A percentile compares a stretch with the other conserved stretches of the same genome.
These are phyloP conservation scores for Musa beccarii DNA, from an alignment of 176 grass and related monocot genomes.

Conservation along the genomic window DNA sequence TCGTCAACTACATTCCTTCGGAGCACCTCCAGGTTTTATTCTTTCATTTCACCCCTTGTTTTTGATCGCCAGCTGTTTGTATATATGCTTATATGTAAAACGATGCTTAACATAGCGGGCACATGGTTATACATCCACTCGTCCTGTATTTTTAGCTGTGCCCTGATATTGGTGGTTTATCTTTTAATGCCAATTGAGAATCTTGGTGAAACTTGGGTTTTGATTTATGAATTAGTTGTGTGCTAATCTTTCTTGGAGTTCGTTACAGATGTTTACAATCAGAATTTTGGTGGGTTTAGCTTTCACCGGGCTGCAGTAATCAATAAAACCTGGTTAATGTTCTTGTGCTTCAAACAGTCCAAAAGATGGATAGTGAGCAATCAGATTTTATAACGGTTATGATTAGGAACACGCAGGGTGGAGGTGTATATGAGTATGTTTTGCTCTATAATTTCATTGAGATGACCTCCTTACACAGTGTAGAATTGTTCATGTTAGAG, in stretches of 20 bases:
- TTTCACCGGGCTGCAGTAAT: not conserved
- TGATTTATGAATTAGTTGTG: not conserved
- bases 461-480: too few species aligned
- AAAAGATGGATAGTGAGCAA: not conserved
- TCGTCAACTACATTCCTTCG: conserved; percentile 67
- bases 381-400: too few species aligned
- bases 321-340: not conserved
- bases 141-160: too few species aligned
- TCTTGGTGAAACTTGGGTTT: not conserved
- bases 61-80: not conserved
- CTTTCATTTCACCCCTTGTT: not conserved
- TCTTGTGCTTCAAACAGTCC: not conserved
- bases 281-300: not conserved
- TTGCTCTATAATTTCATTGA: too few species aligned
- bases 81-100: not conserved
- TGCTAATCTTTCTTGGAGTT: not conserved
- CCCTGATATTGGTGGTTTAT: too few species aligned
- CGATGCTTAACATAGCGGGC: not conserved
- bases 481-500: too few species aligned
- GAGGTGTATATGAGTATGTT: too few species aligned
- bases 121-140: not conserved
- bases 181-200: not conserved
- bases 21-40: conserved; percentile 56
- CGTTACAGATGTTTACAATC: not conserved
- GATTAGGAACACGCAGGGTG: too few species aligned